Percentiles rank a stretch among this genome's conserved stretches.
phyloP scores from a whole-genome alignment of 805 yeast genomes.

The Torulaspora delbrueckii region DNA sequence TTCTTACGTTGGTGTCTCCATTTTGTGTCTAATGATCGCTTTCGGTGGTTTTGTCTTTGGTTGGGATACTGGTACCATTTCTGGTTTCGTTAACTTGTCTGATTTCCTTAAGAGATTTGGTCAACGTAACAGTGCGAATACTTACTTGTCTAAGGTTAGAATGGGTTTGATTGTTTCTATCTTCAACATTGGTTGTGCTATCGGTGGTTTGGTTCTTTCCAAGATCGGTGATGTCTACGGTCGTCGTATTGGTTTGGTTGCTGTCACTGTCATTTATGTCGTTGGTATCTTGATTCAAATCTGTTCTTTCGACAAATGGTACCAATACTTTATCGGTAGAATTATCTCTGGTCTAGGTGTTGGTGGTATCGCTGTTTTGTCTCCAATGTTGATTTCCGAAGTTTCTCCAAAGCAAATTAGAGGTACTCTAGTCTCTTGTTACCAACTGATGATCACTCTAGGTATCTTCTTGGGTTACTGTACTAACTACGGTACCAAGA shows the following conservation, averaged over 20 bases:
- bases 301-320: slow-evolving; percentile 53
- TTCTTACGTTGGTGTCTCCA: slow-evolving; percentile 29
- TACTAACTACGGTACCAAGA: slow-evolving; percentile 56
- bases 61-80: slow-evolving; percentile 74
- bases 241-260: slow-evolving; percentile 59
- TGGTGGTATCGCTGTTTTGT: slow-evolving; percentile 71
- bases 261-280: slow-evolving; percentile 57
- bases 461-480: slow-evolving; percentile 80
- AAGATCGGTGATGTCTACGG: slow-evolving; percentile 60
- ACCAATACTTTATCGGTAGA: slow-evolving; percentile 69
- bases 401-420: slow-evolving; percentile 44
- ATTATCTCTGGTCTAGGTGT: slow-evolving; percentile 69
- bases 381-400: slow-evolving; percentile 62
- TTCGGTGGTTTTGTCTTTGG: slow-evolving; percentile 56
- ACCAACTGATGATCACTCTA: slow-evolving; percentile 65
- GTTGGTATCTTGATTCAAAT: slow-evolving; percentile 68
- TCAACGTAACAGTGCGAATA: slow-evolving; percentile 21
- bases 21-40: slow-evolving; percentile 37
- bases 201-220: slow-evolving; percentile 62
- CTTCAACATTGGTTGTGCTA: slow-evolving; percentile 72
- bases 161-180: slow-evolving; percentile 57
- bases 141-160: slow-evolving; percentile 49
- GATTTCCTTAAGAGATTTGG: slow-evolving; percentile 61
- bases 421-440: slow-evolving; percentile 67
- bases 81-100: slow-evolving; percentile 57